Evolutionary conservation across 257 asterid genomes (phyloP).

Genomic region (Lantana camara): DNA sequence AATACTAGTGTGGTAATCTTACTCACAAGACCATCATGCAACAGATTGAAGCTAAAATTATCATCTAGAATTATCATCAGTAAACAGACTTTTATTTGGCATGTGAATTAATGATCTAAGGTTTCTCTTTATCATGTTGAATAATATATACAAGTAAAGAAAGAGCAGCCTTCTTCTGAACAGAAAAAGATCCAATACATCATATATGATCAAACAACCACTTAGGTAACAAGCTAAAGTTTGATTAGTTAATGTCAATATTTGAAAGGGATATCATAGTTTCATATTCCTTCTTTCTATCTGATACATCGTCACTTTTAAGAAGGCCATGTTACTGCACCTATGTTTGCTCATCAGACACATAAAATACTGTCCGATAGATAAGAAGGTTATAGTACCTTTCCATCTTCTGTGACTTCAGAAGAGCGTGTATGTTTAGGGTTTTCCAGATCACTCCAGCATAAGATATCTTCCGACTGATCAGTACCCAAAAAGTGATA

Average conservation of each 20-base stretch:
- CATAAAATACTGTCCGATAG: too few species aligned
- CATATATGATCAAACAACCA: slow-evolving; percentile 11
- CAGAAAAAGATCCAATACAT: slow-evolving; percentile 7
- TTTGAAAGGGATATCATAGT: neutral
- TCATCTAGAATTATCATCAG: slow-evolving; percentile 15
- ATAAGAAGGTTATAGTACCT: too few species aligned
- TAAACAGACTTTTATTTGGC: neutral
- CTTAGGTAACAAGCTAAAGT: neutral
- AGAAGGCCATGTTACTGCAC: neutral
- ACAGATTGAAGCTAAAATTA: slow-evolving; percentile 4
- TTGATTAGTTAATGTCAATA: neutral
- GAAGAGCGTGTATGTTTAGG: slow-evolving; percentile 73
- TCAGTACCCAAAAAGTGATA: slow-evolving; percentile 90
- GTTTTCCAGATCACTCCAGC: slow-evolving; percentile 84
- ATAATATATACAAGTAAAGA: neutral
- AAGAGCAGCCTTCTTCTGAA: neutral
- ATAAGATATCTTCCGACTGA: slow-evolving; percentile 87
- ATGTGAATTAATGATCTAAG: slow-evolving; percentile 9
- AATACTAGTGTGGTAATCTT: neutral
- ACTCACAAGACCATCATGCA: neutral
- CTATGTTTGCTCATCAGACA: neutral
- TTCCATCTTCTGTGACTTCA: slow-evolving; percentile 85
- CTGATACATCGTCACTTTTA: neutral
- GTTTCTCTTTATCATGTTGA: neutral
- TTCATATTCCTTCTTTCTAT: neutral